Conservation (phyloP, 2,329 filamentous ascomycete species). For the Alternaria brassicicola region DNA sequence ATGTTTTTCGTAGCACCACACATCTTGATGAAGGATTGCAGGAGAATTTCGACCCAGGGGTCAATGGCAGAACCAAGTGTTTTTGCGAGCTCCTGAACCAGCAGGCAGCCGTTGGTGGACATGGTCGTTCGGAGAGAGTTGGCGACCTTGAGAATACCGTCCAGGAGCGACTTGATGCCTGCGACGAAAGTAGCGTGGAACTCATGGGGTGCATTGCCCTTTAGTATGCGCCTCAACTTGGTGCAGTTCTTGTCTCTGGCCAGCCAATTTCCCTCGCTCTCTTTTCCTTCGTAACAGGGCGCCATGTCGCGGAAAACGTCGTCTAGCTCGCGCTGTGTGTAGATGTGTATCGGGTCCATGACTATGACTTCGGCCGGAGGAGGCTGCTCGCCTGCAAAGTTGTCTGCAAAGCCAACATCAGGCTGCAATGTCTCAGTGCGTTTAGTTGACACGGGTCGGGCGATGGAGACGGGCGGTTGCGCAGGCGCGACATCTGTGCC, state of each 20-base stretch:
- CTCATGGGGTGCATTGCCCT: slow-evolving; percentile 81
- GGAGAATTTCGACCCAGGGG: slow-evolving; percentile 84
- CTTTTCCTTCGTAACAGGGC: slow-evolving; percentile 80
- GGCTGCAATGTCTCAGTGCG: slow-evolving; percentile 46
- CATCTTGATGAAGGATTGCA: slow-evolving; percentile 89
- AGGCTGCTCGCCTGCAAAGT: slow-evolving; percentile 59
- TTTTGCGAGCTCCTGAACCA: slow-evolving; percentile 83
- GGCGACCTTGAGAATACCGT: slow-evolving; percentile 85
- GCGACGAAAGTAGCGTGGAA: slow-evolving; percentile 73
- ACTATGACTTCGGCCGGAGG: slow-evolving; percentile 69
- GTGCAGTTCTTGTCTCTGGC: slow-evolving; percentile 80
- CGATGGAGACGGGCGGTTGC: slow-evolving; percentile 29
- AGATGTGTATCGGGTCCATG: slow-evolving; percentile 82
- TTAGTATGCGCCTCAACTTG: slow-evolving; percentile 77
- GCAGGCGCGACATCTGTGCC: slow-evolving; percentile 33
- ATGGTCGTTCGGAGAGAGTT: slow-evolving; percentile 87
- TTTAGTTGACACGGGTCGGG: slow-evolving; percentile 43
- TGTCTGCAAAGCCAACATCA: slow-evolving; percentile 53
- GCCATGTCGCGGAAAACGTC: slow-evolving; percentile 84
- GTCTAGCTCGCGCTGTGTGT: slow-evolving; percentile 85
- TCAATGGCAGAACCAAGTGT: slow-evolving; percentile 80
- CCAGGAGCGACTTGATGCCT: slow-evolving; percentile 75
- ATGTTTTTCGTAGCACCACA: slow-evolving; percentile 93
- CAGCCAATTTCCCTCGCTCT: slow-evolving; percentile 90
- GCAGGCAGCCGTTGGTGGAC: slow-evolving; percentile 81